Conservation (phyloP, 345 rosid genomes). For the Salix dunnii region DNA sequence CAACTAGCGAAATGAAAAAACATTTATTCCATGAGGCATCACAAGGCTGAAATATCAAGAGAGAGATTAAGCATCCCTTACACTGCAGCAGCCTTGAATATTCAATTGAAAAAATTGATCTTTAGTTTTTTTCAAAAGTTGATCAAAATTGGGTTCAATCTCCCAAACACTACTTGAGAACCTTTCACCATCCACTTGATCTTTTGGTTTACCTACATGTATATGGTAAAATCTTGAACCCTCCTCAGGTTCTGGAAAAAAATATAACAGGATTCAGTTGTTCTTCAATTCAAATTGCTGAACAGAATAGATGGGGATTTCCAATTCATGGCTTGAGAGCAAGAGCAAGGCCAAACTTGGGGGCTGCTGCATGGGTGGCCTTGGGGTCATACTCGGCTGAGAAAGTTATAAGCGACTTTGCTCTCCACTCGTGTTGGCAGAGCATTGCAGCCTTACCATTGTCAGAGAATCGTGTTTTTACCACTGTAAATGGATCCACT, state of each 20-base stretch:
- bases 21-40: not conserved
- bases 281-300: constrained; percentile 7
- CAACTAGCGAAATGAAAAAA: not conserved
- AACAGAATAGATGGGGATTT: not conserved
- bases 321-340: constrained; percentile 64
- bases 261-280: constrained; percentile 5
- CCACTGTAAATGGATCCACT: constrained; percentile 49
- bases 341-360: constrained; percentile 69
- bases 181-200: constrained; percentile 1
- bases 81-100: not conserved
- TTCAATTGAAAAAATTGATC: constrained; percentile 5
- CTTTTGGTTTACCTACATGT: constrained; percentile 16
- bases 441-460: constrained; percentile 61
- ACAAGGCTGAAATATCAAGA: not conserved
- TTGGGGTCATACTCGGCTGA: constrained; percentile 72
- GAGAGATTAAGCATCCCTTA: not conserved
- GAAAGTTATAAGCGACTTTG: constrained; percentile 57
- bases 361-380: constrained; percentile 41
- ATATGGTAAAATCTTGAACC: constrained; percentile 6
- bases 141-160: constrained; percentile 39
- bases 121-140: not conserved
- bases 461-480: constrained; percentile 56
- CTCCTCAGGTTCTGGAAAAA: constrained; percentile 10
- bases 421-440: constrained; percentile 76
- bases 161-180: constrained; percentile 8